phyloP scores from a whole-genome alignment of 352 stramenopile species.

The Elongisporangium senticosum region DNA sequence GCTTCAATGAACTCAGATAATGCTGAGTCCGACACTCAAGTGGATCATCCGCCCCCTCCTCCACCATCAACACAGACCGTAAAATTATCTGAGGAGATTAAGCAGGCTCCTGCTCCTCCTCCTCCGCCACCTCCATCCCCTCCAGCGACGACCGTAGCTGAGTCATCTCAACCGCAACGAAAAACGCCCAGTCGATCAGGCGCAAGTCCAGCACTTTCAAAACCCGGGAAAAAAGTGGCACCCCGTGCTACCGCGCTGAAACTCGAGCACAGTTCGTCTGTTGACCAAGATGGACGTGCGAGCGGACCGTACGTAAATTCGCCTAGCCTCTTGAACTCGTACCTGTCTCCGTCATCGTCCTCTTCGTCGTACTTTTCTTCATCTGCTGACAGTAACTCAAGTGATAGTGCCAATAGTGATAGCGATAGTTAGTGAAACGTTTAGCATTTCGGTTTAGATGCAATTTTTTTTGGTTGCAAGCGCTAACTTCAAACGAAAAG shows the following conservation, averaged over 20 bases:
- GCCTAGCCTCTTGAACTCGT: conserved; percentile 44
- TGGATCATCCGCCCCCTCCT: conserved; percentile 13
- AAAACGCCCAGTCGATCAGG: conserved; percentile 9
- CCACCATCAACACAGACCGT: conserved; percentile 7
- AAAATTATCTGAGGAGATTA: background rate
- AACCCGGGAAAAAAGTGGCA: conserved; percentile 7
- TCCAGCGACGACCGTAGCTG: background rate
- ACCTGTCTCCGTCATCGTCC: conserved; percentile 59
- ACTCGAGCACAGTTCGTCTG: conserved; percentile 3
- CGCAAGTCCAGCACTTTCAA: background rate
- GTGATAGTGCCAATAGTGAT: conserved; percentile 24
- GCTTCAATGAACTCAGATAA: conserved; percentile 23
- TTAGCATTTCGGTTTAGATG: background rate
- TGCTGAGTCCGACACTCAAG: conserved; percentile 1
- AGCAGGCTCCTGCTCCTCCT: background rate
- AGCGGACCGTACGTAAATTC: conserved; percentile 23
- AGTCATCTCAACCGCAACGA: conserved; percentile 10
- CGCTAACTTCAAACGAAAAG: background rate
- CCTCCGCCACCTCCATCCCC: conserved; percentile 7
- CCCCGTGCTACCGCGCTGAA: conserved; percentile 9
- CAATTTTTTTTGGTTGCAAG: background rate
- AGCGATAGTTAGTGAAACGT: conserved; percentile 35
- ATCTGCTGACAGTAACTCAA: conserved; percentile 70
- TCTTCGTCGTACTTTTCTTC: conserved; percentile 82
- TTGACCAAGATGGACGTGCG: background rate